phyloP scores from a whole-genome alignment of 805 yeast species.

The Wickerhamomyces mucosus region DNA sequence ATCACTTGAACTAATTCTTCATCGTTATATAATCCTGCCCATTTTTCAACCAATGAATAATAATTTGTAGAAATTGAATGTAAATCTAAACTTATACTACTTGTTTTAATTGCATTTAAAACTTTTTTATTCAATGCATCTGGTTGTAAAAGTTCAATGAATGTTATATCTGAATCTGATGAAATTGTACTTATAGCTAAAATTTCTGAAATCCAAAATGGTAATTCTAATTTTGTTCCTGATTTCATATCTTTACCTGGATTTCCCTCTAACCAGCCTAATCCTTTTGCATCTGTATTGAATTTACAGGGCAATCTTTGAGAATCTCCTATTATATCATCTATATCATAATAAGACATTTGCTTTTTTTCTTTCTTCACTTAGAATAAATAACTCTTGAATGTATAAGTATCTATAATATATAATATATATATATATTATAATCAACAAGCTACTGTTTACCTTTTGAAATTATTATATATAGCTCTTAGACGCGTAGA shows the following conservation, averaged over 20 bases:
- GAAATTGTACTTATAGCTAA: conserved; percentile 42
- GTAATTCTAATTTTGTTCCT: conserved; percentile 65
- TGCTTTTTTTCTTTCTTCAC: no score
- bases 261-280: conserved; percentile 80
- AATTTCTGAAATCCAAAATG: conserved; percentile 81
- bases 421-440: no score
- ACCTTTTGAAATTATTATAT: no score
- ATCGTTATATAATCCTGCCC: conserved; percentile 70
- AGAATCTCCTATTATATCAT: conserved; percentile 58
- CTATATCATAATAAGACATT: conserved; percentile 65
- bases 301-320: conserved; percentile 70
- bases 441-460: no score
- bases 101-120: conserved; percentile 74
- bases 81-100: conserved; percentile 55
- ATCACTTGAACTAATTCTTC: conserved; percentile 45
- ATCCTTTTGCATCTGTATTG: conserved; percentile 68
- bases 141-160: conserved; percentile 63
- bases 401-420: no score
- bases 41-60: conserved; percentile 60
- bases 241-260: conserved; percentile 50
- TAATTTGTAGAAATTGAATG: conserved; percentile 58
- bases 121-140: conserved; percentile 56
- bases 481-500: no score
- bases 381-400: no score
- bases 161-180: conserved; percentile 31